phyloP scores from a whole-genome alignment of 257 asterid genomes.

The Rubia yunnanensis region DNA sequence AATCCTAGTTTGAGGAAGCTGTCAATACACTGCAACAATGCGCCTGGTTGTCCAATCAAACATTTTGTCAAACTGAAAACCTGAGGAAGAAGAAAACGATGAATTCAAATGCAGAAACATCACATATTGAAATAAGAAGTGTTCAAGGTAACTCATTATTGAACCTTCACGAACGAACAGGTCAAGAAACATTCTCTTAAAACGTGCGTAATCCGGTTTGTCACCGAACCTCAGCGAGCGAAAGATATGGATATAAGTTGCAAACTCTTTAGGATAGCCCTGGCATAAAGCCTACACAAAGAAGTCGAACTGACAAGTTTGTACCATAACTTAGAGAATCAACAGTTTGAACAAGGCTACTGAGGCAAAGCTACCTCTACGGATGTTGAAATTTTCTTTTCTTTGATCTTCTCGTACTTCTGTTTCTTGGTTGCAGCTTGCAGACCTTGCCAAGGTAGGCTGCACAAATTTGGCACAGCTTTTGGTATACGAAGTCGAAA shows the following conservation, averaged over 20 bases:
- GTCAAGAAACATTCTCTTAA: constrained; percentile 72
- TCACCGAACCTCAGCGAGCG: constrained; percentile 79
- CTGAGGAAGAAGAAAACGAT: constrained; percentile 25
- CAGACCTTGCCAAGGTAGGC: constrained; percentile 98
- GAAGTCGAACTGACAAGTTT: constrained; percentile 12
- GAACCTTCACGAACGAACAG: constrained; percentile 85
- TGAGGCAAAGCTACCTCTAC: constrained; percentile 51
- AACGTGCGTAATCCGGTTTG: constrained; percentile 74
- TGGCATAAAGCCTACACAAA: constrained; percentile 51
- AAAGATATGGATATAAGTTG: constrained; percentile 80
- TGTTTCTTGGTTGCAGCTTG: constrained; percentile 91
- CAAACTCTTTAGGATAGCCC: constrained; percentile 76
- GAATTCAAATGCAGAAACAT: not conserved
- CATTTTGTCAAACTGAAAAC: constrained; percentile 72
- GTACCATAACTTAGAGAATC: constrained; percentile 2
- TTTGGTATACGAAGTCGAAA: too few relatives aligned
- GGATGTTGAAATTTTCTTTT: constrained; percentile 81
- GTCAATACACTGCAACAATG: too few relatives aligned
- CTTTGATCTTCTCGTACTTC: constrained; percentile 79
- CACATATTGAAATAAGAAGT: not conserved
- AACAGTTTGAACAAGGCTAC: not conserved
- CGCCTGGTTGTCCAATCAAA: constrained; percentile 94
- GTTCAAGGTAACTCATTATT: not conserved
- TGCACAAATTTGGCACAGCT: constrained; percentile 23
- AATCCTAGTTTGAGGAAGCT: too few relatives aligned